A percentile compares a stretch with the other conserved stretches of the same genome.
Conservation (phyloP, 2,329 filamentous ascomycete species). For the Fusarium heterosporum region DNA sequence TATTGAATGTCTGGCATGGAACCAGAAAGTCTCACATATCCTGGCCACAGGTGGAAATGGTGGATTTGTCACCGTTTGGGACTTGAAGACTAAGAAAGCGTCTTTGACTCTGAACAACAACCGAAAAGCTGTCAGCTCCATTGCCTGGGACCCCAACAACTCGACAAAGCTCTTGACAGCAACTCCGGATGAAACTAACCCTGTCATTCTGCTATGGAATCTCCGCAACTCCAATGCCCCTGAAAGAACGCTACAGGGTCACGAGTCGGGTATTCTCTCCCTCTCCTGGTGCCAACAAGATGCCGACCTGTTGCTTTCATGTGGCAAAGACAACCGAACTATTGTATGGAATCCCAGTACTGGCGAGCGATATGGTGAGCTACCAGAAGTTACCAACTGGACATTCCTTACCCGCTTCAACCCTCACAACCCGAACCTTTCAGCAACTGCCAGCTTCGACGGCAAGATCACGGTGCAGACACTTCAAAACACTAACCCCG, state of each 20-base stretch:
- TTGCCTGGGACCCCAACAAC: conserved; percentile 97
- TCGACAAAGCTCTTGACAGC: conserved; percentile 94
- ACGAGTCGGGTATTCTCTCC: conserved; percentile 92
- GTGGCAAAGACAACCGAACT: conserved; percentile 95
- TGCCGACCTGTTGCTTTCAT: conserved; percentile 87
- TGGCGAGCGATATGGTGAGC: conserved; percentile 87
- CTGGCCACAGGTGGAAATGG: conserved; percentile 92
- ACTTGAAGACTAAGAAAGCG: conserved; percentile 97
- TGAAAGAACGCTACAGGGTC: conserved; percentile 87
- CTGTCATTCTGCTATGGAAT: conserved; percentile 93
- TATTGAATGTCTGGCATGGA: conserved; percentile 97
- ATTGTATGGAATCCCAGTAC: conserved; percentile 97
- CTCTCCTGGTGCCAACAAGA: conserved; percentile 97
- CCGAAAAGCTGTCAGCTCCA: conserved; percentile 92
- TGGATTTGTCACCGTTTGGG: conserved; percentile 98
- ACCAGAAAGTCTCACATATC: conserved; percentile 97
- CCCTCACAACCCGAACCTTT: conserved; percentile 89
- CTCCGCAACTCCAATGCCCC: conserved; percentile 95
- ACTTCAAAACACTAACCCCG: conserved; percentile 89
- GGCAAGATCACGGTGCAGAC: conserved; percentile 96
- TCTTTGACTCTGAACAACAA: conserved; percentile 96
- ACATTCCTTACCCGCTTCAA: conserved; percentile 96
- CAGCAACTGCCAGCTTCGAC: conserved; percentile 96
- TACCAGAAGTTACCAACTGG: conserved; percentile 99
- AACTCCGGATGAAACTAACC: conserved; percentile 87